Evolutionary conservation across 208 protist genomes (phyloP).

Genomic region (Crithidia sp.): DNA sequence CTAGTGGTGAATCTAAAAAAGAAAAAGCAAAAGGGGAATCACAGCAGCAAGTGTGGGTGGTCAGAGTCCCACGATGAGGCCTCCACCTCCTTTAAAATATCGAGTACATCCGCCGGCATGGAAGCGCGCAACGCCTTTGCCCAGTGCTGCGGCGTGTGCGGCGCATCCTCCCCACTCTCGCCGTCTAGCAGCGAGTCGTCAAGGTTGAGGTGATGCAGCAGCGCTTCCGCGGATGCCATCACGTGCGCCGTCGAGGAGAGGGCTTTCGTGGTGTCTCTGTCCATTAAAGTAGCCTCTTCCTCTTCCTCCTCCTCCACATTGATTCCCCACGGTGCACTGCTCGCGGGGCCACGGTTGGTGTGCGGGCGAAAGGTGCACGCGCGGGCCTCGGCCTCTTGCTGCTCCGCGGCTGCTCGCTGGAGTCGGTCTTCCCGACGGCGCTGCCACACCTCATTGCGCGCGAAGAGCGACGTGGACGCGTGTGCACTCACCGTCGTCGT

Average conservation of each 20-base stretch:
- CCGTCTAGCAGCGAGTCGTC: neutral
- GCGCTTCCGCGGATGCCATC: constrained; percentile 18
- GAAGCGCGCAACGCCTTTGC: constrained; percentile 2
- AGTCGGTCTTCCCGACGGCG: constrained; percentile 26
- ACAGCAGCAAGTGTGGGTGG: neutral
- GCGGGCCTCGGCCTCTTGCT: constrained; percentile 19
- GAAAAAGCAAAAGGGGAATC: neutral
- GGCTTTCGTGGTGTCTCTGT: neutral
- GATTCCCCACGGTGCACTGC: constrained; percentile 5
- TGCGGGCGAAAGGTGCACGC: constrained; percentile 52
- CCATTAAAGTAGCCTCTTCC: too few species aligned
- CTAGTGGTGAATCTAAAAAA: neutral
- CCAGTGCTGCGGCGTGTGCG: neutral
- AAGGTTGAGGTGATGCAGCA: constrained; percentile 21
- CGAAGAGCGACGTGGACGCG: neutral
- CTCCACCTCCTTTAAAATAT: constrained; percentile 22
- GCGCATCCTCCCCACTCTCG: neutral
- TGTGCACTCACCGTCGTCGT: too few species aligned
- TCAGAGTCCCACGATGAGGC: constrained; percentile 2
- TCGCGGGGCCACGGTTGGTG: constrained; percentile 14
- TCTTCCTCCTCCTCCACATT: neutral
- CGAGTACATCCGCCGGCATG: constrained; percentile 16
- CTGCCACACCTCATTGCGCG: constrained; percentile 31
- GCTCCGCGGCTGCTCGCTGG: constrained; percentile 20
- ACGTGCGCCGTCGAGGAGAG: neutral